These are phyloP conservation scores for Aspergillus hancockii DNA, from an alignment of 495 filamentous ascomycete species.

Conservation along the genomic window DNA sequence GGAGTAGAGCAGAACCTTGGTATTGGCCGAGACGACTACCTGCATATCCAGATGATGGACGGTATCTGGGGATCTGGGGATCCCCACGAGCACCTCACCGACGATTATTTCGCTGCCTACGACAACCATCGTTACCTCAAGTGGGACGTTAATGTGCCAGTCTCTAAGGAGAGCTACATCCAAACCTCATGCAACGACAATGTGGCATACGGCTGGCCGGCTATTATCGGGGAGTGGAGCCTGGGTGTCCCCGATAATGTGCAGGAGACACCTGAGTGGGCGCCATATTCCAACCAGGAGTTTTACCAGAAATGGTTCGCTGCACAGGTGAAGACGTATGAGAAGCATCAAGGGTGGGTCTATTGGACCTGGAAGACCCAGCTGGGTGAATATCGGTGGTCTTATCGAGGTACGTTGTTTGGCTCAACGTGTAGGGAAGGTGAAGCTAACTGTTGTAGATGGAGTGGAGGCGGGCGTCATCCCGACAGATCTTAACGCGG, in stretches of 20 bases:
- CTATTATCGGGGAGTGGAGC: conserved; percentile 61
- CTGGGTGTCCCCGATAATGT: conserved; percentile 48
- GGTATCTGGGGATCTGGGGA: conserved; percentile 53
- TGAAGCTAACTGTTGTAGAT: conserved; percentile 21
- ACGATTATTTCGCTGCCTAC: conserved; percentile 46
- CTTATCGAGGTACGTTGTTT: conserved; percentile 45
- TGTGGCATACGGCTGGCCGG: conserved; percentile 43
- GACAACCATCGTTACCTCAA: conserved; percentile 59
- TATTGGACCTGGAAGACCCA: conserved; percentile 66
- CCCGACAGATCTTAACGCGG: conserved; percentile 37
- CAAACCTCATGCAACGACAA: conserved; percentile 51
- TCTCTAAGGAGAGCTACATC: conserved; percentile 49
- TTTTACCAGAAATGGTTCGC: conserved; percentile 63
- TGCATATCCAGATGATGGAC: conserved; percentile 61
- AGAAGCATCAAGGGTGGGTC: conserved; percentile 59
- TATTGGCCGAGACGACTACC: conserved; percentile 35
- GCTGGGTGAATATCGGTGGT: conserved; percentile 60
- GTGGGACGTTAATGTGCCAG: conserved; percentile 44
- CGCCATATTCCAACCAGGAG: conserved; percentile 41
- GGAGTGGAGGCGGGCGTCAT: conserved; percentile 52
- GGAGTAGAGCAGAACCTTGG: conserved; percentile 38
- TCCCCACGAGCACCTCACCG: conserved; percentile 41
- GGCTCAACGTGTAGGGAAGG: background rate
- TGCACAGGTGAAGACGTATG: conserved; percentile 58
- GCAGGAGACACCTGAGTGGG: conserved; percentile 46